A percentile compares a stretch with the other conserved stretches of the same genome.
Evolutionary conservation across 2,329 filamentous ascomycete species (phyloP).

Genomic region (Sporothrix protearum): DNA sequence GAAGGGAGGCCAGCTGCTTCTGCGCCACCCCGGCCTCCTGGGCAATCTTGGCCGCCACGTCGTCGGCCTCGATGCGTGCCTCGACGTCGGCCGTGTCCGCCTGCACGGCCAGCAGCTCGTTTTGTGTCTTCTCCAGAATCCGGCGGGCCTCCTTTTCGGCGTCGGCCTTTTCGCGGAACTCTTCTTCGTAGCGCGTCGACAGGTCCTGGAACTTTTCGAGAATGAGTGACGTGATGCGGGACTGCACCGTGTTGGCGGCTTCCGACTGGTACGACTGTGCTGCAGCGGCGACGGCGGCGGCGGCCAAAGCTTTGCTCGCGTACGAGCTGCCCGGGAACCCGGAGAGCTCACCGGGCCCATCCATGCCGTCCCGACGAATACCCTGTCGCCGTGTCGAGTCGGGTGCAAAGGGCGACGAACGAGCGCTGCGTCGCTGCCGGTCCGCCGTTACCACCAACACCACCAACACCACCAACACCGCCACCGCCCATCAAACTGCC

Average conservation of each 20-base stretch:
- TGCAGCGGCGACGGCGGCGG: conserved; percentile 39
- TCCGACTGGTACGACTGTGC: conserved; percentile 53
- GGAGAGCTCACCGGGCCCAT: conserved; percentile 31
- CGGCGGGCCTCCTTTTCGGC: conserved; percentile 65
- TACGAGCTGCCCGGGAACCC: conserved; percentile 29
- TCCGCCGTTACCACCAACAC: no score
- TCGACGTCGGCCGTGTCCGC: conserved; percentile 59
- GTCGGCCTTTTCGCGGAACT: conserved; percentile 69
- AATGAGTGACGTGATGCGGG: conserved; percentile 65
- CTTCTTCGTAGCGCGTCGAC: conserved; percentile 67
- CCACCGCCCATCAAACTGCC: conserved; percentile 38
- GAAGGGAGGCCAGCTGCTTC: conserved; percentile 36
- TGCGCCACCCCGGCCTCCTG: conserved; percentile 50
- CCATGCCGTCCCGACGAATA: conserved; percentile 48
- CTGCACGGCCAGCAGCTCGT: conserved; percentile 60
- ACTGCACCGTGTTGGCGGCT: conserved; percentile 66
- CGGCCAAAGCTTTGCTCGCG: neutral
- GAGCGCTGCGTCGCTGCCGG: conserved; percentile 57
- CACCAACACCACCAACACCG: no score
- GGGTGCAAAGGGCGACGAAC: conserved; percentile 68
- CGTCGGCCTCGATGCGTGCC: conserved; percentile 52
- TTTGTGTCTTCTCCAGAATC: conserved; percentile 63
- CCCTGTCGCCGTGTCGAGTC: conserved; percentile 56
- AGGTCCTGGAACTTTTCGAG: conserved; percentile 70
- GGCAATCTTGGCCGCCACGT: conserved; percentile 48